Percentiles rank a stretch among this genome's conserved stretches.
phyloP scores from a whole-genome alignment of 2,329 filamentous ascomycete genomes.

The Teratosphaeria pseudoeucalypti region DNA sequence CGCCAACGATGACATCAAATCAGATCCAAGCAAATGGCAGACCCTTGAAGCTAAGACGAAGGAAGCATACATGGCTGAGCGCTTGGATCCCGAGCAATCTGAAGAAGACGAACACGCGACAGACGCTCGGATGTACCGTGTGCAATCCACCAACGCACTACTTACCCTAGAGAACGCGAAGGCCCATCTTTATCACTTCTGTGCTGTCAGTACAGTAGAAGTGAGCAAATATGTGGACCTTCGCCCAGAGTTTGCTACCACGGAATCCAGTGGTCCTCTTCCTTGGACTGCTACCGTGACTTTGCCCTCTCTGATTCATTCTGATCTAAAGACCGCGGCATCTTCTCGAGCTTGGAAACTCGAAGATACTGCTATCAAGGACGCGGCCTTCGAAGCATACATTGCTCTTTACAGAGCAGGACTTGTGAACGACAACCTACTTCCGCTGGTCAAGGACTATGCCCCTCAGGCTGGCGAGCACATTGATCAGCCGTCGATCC shows the following conservation, averaged over 20 bases:
- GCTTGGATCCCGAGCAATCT: slow-evolving; percentile 28
- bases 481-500: slow-evolving; percentile 17
- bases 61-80: slow-evolving; percentile 55
- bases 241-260: slow-evolving; percentile 54
- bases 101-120: slow-evolving; percentile 40
- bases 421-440: slow-evolving; percentile 65
- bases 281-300: slow-evolving; percentile 50
- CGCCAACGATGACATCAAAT: slow-evolving; percentile 26
- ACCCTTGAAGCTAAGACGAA: slow-evolving; percentile 65
- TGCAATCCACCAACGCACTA: slow-evolving; percentile 46
- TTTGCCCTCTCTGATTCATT: slow-evolving; percentile 61
- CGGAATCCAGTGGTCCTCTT: slow-evolving; percentile 15
- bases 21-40: slow-evolving; percentile 46
- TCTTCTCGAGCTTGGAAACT: slow-evolving; percentile 54
- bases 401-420: slow-evolving; percentile 56
- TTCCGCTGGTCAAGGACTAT: slow-evolving; percentile 45
- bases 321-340: slow-evolving; percentile 44
- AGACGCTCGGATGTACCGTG: slow-evolving; percentile 32
- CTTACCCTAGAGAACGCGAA: slow-evolving; percentile 65
- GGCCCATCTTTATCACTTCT: slow-evolving; percentile 75
- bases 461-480: slow-evolving; percentile 13
- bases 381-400: slow-evolving; percentile 77
- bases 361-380: slow-evolving; percentile 63
- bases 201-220: slow-evolving; percentile 45
- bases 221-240: slow-evolving; percentile 50